A percentile compares a stretch with the other conserved stretches of the same genome.
phyloP scores from a whole-genome alignment of 768 basidiomycete genomes.

The Phaeotremella skinneri region DNA sequence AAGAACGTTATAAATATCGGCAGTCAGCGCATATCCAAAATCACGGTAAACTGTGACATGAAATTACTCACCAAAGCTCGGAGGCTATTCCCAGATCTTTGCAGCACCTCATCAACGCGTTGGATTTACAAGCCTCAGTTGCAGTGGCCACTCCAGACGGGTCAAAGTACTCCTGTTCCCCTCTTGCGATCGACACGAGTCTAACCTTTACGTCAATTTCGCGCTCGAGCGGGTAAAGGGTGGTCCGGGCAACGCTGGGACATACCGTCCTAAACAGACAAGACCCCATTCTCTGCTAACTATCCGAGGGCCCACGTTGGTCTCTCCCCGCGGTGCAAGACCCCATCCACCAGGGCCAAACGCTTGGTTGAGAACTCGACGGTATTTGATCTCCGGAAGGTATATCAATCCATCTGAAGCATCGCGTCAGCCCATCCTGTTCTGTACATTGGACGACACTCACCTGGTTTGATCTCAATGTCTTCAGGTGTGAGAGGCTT shows the following conservation, averaged over 20 bases:
- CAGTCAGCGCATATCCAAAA: conserved; percentile 2
- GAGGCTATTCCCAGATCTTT: conserved; percentile 95
- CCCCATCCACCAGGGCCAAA: conserved; percentile 98
- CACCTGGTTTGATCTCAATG: conserved; percentile 92
- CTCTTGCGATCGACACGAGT: conserved; percentile 82
- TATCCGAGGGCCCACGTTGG: conserved; percentile 78
- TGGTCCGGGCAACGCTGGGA: no score
- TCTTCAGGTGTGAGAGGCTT: conserved; percentile 72
- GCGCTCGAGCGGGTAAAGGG: conserved; percentile 2
- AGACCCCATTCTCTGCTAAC: conserved; percentile 93
- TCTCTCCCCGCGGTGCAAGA: conserved; percentile 86
- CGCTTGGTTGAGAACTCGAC: conserved; percentile 83
- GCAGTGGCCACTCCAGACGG: conserved; percentile 86
- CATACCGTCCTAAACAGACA: conserved; percentile 84
- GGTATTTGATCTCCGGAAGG: conserved; percentile 95
- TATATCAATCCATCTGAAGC: conserved; percentile 84
- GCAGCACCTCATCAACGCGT: conserved; percentile 95
- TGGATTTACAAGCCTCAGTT: conserved; percentile 91
- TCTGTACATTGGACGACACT: conserved; percentile 33
- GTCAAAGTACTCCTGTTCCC: conserved; percentile 96
- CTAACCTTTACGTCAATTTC: conserved; percentile 52
- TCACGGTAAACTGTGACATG: neutral
- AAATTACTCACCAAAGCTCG: conserved; percentile 76
- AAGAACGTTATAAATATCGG: neutral
- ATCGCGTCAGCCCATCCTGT: no score